Conservation (phyloP, 1,284 basidiomycete species). For the Blastosporella zonata region DNA sequence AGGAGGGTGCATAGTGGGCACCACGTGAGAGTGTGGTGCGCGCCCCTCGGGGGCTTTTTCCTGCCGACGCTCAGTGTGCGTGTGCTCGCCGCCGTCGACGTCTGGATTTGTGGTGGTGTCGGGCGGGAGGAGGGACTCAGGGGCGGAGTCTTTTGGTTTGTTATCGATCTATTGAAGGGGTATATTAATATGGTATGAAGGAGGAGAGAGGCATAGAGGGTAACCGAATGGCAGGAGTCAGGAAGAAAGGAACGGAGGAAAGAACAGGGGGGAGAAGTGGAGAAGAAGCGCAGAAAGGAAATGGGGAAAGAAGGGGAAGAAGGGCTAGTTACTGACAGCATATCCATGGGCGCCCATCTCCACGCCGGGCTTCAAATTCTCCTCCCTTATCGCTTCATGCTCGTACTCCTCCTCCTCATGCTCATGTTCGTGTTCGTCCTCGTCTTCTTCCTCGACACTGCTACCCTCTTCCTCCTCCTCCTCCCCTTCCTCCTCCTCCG, state of each 20-base stretch:
- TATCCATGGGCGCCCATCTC: slow-evolving; percentile 69
- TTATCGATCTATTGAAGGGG: slow-evolving; percentile 35
- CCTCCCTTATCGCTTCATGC: slow-evolving; percentile 49
- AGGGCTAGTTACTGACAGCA: slow-evolving; percentile 48
- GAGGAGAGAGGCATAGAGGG: too few species aligned
- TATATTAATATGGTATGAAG: not conserved
- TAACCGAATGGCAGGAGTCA: not conserved
- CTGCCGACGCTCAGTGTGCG: slow-evolving; percentile 54
- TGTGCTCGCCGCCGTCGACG: slow-evolving; percentile 22
- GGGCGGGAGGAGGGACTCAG: not conserved
- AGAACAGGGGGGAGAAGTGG: not conserved
- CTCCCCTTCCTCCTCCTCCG: slow-evolving; percentile 72
- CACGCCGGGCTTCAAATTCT: slow-evolving; percentile 38
- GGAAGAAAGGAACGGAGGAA: slow-evolving; percentile 7
- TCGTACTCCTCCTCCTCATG: slow-evolving; percentile 55
- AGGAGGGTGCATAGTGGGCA: too few species aligned
- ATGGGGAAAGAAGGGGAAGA: slow-evolving; percentile 1
- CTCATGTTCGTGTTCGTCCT: slow-evolving; percentile 53
- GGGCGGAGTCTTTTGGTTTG: too few species aligned
- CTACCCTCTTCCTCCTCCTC: slow-evolving; percentile 66
- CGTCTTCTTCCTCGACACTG: slow-evolving; percentile 54
- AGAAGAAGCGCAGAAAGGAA: not conserved
- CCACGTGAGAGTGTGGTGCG: slow-evolving; percentile 35
- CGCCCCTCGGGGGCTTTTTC: slow-evolving; percentile 70
- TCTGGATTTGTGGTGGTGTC: slow-evolving; percentile 26